A percentile compares a stretch with the other conserved stretches of the same genome.
Evolutionary conservation across 768 basidiomycete species (phyloP).

Genomic region (Podaxis mareebaensis): DNA sequence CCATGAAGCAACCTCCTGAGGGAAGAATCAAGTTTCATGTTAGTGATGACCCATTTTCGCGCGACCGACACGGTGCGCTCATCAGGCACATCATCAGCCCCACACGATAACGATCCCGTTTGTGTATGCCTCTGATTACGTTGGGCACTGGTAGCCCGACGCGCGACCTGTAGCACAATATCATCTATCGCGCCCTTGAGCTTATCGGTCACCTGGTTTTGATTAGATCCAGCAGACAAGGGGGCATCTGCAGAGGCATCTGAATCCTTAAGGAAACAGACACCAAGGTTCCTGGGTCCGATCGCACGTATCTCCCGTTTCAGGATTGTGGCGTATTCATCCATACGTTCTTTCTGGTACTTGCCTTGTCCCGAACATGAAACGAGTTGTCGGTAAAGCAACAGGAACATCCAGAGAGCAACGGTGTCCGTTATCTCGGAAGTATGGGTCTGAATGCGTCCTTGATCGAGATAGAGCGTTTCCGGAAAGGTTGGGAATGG

Average conservation of each 20-base stretch:
- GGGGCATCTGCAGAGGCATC: slow-evolving; percentile 20
- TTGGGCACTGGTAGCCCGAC: slow-evolving; percentile 57
- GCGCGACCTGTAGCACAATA: slow-evolving; percentile 75
- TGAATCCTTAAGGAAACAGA: slow-evolving; percentile 46
- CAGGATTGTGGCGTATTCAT: slow-evolving; percentile 33
- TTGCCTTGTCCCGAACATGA: slow-evolving; percentile 35
- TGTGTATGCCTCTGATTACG: slow-evolving; percentile 17
- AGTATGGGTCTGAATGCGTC: slow-evolving; percentile 64
- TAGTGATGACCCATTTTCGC: slow-evolving; percentile 68
- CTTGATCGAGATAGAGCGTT: slow-evolving; percentile 77
- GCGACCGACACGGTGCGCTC: slow-evolving; percentile 57
- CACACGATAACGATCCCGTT: slow-evolving; percentile 22
- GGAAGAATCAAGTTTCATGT: slow-evolving; percentile 61
- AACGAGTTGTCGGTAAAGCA: slow-evolving; percentile 77
- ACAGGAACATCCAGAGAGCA: slow-evolving; percentile 75
- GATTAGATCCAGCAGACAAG: slow-evolving; percentile 12
- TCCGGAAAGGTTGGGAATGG: slow-evolving; percentile 50
- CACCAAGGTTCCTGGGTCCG: slow-evolving; percentile 60
- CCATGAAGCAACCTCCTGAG: slow-evolving; percentile 61
- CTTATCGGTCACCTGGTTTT: slow-evolving; percentile 8
- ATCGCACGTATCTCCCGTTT: slow-evolving; percentile 80
- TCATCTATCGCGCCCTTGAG: slow-evolving; percentile 44
- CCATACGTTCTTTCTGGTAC: slow-evolving; percentile 11
- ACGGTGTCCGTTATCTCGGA: slow-evolving; percentile 75
- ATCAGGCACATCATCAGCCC: slow-evolving; percentile 43